Base-by-base conservation (phyloP, 73 alveolate genomes). In the Symbiodinium pilosum region DNA sequence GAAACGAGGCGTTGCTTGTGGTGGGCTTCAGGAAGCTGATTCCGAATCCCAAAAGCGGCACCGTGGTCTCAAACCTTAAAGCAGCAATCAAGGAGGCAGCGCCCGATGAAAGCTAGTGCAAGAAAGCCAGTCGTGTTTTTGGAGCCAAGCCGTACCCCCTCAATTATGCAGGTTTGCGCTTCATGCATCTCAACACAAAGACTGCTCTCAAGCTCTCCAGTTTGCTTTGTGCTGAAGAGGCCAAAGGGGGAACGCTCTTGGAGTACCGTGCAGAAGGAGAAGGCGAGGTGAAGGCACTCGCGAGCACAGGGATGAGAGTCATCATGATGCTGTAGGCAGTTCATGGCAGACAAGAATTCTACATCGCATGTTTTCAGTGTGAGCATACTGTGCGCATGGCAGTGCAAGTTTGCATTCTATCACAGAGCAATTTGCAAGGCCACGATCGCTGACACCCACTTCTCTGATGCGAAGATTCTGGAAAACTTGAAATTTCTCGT, bases 11-110 rank as follows among this genome's bases (percentile, higher is more conserved):
- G 6, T 47, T 47, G 59, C 59, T 47, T 14, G 6, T 47, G 59
- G 56, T 99, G n/a, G 99, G 99, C 21, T 99, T 99, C 43, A 93
- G 99, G 87, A 99, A 99, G 52, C 92, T 99, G 86, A 99, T 99
- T 99, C 99, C 99, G n/a, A 99, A 99, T 81, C 99, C 93, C 26
- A 99, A 99, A 99, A 93, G 99, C 34, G 99, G 99, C 64, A 99
- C 99, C 24, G 92, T 99, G 30, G 99, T 95, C 85, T 96, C 97
- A 32, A 95, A 99, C 52, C 87, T 99, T 84, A 24, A 84, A 41
- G 95, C 69, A 21, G 98, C 99, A 51, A 94, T 99, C 87, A 93
- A 88, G 59, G 94, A 84, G 84, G 95, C 98, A 54, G 86, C 75
- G 91, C 43, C 75, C 43, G 99, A 21, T 64, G 41, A 32, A 54